Evolutionary conservation across 1,139 yeast species (phyloP).

Genomic region (Zygoascus hellenicus): DNA sequence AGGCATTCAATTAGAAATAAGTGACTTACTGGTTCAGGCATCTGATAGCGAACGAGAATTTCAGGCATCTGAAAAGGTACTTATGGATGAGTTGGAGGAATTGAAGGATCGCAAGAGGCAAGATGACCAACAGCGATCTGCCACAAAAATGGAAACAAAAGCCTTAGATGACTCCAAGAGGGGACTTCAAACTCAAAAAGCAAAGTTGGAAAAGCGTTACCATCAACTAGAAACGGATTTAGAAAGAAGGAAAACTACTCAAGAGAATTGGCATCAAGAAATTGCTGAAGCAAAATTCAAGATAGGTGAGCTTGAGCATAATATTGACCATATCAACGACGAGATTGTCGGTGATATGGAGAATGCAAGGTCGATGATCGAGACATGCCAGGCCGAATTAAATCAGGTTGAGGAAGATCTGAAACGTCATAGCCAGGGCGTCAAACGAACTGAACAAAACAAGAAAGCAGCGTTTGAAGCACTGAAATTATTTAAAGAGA

Average conservation of each 20-base stretch:
- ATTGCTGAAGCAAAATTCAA: conserved; percentile 18
- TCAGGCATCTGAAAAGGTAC: conserved; percentile 36
- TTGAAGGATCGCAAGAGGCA: conserved; percentile 41
- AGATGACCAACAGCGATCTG: conserved; percentile 46
- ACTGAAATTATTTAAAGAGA: conserved; percentile 17
- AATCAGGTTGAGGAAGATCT: conserved; percentile 39
- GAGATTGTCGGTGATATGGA: conserved; percentile 15
- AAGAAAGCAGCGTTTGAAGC: conserved; percentile 20
- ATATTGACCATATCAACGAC: conserved; percentile 14
- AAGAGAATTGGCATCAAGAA: conserved; percentile 21
- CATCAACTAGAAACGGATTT: conserved; percentile 23
- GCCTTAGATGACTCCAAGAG: conserved; percentile 41
- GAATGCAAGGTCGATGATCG: conserved; percentile 14
- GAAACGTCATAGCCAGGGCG: conserved; percentile 26
- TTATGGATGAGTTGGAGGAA: conserved; percentile 39
- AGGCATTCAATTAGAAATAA: conserved; percentile 45
- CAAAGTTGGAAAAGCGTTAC: conserved; percentile 28
- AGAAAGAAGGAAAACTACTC: conserved; percentile 18
- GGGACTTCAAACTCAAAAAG: conserved; percentile 33
- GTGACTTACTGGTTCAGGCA: conserved; percentile 39
- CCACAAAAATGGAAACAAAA: conserved; percentile 45
- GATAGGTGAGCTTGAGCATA: conserved; percentile 17
- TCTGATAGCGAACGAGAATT: conserved; percentile 40
- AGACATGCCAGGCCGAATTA: conserved; percentile 24
- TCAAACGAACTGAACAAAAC: conserved; percentile 19